These are phyloP conservation scores for Keithomyces neogunnii DNA, from an alignment of 2,329 filamentous ascomycete genomes.

Conservation along the genomic window DNA sequence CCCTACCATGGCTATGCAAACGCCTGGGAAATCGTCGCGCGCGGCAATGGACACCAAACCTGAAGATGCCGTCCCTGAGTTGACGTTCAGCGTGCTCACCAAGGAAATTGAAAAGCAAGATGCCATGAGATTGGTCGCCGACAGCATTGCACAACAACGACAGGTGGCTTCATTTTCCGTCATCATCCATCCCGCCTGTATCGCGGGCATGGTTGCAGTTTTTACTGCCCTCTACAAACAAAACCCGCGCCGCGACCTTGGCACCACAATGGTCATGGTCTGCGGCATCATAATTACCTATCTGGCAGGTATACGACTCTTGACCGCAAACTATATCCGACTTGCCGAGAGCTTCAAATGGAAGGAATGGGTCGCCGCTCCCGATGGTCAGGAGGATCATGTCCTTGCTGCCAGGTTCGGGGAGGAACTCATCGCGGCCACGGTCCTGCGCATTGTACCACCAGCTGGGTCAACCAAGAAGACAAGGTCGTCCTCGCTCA, in stretches of 20 bases:
- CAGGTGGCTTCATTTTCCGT: slow-evolving; percentile 56
- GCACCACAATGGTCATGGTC: slow-evolving; percentile 44
- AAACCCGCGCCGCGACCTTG: slow-evolving; percentile 36
- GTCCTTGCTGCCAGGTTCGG: slow-evolving; percentile 59
- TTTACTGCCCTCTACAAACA: slow-evolving; percentile 31
- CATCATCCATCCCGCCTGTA: slow-evolving; percentile 50
- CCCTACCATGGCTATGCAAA: slow-evolving; percentile 10
- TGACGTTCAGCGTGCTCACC: slow-evolving; percentile 49
- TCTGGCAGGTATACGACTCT: slow-evolving; percentile 51
- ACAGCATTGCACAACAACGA: slow-evolving; percentile 76
- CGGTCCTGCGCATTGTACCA: slow-evolving; percentile 55
- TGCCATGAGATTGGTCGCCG: slow-evolving; percentile 65
- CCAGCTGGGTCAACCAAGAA: slow-evolving; percentile 2
- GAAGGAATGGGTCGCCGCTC: slow-evolving; percentile 44
- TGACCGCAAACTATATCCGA: slow-evolving; percentile 53
- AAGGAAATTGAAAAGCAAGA: slow-evolving; percentile 50
- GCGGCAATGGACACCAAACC: background rate
- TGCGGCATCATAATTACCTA: slow-evolving; percentile 54
- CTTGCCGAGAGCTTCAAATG: slow-evolving; percentile 55
- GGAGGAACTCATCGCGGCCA: slow-evolving; percentile 57
- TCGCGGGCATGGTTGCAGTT: slow-evolving; percentile 35
- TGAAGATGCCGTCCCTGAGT: slow-evolving; percentile 40
- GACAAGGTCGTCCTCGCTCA: slow-evolving; percentile 11
- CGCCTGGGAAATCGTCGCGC: slow-evolving; percentile 2
- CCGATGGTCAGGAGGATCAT: slow-evolving; percentile 36